phyloP scores from a whole-genome alignment of 2,329 filamentous ascomycete species.

The Orbilia oligospora region DNA sequence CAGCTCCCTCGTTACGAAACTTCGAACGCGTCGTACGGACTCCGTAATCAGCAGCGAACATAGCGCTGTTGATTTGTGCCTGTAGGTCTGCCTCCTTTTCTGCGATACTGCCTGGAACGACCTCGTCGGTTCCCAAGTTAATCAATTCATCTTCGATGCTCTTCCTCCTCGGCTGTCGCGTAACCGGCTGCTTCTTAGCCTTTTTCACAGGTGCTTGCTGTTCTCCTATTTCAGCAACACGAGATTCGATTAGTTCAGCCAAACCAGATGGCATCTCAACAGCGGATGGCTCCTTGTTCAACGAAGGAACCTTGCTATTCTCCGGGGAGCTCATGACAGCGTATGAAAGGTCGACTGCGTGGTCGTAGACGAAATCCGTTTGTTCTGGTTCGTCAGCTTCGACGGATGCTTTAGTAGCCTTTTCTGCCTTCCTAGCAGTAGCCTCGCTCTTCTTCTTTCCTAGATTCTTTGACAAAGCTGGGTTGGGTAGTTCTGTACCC shows the following conservation, averaged over 20 bases:
- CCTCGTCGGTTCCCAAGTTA: not conserved
- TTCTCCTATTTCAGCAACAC: slow-evolving; percentile 50
- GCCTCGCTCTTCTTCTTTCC: slow-evolving; percentile 1
- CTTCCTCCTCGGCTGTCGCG: slow-evolving; percentile 10
- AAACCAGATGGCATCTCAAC: slow-evolving; percentile 52
- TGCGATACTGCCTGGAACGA: slow-evolving; percentile 5
- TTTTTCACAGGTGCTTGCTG: slow-evolving; percentile 47
- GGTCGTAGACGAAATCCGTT: slow-evolving; percentile 40
- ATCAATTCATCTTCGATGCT: not conserved
- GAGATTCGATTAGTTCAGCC: slow-evolving; percentile 54
- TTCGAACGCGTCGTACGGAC: slow-evolving; percentile 57
- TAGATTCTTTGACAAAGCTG: not conserved
- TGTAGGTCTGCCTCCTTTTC: slow-evolving; percentile 38
- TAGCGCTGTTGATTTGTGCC: slow-evolving; percentile 44
- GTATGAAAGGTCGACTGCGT: slow-evolving; percentile 54
- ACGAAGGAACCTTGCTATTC: slow-evolving; percentile 24
- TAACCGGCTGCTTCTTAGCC: slow-evolving; percentile 23
- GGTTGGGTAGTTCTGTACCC: slow-evolving; percentile 2
- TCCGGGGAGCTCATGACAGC: slow-evolving; percentile 28
- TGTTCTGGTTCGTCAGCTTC: slow-evolving; percentile 24
- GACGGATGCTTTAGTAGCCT: not conserved
- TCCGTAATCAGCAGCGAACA: slow-evolving; percentile 53
- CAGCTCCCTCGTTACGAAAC: slow-evolving; percentile 50
- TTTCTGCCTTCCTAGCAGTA: not conserved
- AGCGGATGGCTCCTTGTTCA: slow-evolving; percentile 41